A percentile compares a stretch with the other conserved stretches of the same genome.
phyloP scores from a whole-genome alignment of 1,139 yeast genomes.

The Wickerhamomyces sp. region DNA sequence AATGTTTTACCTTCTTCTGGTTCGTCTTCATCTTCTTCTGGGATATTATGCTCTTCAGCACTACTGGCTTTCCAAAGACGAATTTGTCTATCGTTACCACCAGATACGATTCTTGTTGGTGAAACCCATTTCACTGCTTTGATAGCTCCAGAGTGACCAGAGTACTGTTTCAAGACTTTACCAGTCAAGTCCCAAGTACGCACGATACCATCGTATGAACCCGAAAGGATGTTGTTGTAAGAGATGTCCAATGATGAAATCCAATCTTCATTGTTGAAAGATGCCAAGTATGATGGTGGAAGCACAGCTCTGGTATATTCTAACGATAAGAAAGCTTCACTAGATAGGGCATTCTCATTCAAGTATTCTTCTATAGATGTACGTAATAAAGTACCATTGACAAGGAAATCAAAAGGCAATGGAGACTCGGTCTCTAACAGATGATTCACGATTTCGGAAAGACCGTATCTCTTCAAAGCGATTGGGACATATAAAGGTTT shows the following conservation, averaged over 20 bases:
- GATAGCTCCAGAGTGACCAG: slow-evolving; percentile 85
- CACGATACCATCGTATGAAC: slow-evolving; percentile 92
- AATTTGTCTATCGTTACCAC: slow-evolving; percentile 84
- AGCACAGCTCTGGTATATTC: slow-evolving; percentile 91
- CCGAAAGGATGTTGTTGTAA: slow-evolving; percentile 61
- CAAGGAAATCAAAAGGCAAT: slow-evolving; percentile 87
- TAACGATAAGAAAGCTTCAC: slow-evolving; percentile 72
- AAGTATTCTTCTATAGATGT: slow-evolving; percentile 78
- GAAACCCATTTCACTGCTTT: slow-evolving; percentile 77
- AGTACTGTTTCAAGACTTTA: slow-evolving; percentile 71
- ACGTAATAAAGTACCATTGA: slow-evolving; percentile 77
- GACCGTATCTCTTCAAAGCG: slow-evolving; percentile 79
- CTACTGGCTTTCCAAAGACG: slow-evolving; percentile 78
- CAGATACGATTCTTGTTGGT: slow-evolving; percentile 72
- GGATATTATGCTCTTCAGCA: slow-evolving; percentile 28
- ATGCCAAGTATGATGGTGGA: slow-evolving; percentile 88
- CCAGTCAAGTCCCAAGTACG: slow-evolving; percentile 86
- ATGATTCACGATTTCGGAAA: slow-evolving; percentile 93
- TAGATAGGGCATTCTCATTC: slow-evolving; percentile 68
- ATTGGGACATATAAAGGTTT: slow-evolving; percentile 86
- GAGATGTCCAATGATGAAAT: slow-evolving; percentile 59
- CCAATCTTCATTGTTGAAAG: slow-evolving; percentile 95
- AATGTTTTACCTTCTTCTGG: slow-evolving; percentile 69
- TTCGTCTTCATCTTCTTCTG: slow-evolving; percentile 40
- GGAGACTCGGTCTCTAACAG: slow-evolving; percentile 54